phyloP scores from a whole-genome alignment of 2,329 filamentous ascomycete species.

The Xylariaceae sp. region DNA sequence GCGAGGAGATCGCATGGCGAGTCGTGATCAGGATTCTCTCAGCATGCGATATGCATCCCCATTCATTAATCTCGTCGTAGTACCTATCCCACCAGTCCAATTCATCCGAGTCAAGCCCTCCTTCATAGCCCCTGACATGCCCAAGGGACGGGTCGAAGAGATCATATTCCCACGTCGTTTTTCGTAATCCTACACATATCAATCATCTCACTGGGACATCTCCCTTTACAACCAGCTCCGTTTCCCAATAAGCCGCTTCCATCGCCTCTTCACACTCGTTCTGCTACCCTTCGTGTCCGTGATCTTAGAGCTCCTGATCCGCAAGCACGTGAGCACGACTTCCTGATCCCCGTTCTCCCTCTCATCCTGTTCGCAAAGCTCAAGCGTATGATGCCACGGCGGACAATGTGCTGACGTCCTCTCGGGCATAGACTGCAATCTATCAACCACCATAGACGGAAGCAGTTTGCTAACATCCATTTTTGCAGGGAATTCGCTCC shows the following conservation, averaged over 20 bases:
- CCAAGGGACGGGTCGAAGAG: no score
- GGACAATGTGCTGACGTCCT: constrained; percentile 18
- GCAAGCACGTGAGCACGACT: constrained; percentile 18
- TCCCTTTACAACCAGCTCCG: not conserved
- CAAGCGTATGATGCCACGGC: constrained; percentile 19
- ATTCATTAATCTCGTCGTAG: no score
- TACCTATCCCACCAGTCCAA: no score
- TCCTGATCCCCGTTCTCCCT: not conserved
- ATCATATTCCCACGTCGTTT: no score
- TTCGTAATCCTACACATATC: no score
- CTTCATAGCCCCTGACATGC: no score
- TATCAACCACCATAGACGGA: constrained; percentile 21
- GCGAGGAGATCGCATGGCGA: no score
- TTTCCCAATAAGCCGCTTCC: constrained; percentile 7
- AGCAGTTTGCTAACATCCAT: constrained; percentile 19
- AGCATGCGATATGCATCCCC: no score
- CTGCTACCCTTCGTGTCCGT: not conserved
- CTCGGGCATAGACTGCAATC: constrained; percentile 16
- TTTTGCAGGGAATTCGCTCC: constrained; percentile 14
- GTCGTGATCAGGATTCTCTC: no score
- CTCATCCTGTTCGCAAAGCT: constrained; percentile 17
- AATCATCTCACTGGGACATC: no score
- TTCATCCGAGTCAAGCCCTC: no score
- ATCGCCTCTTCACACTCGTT: not conserved
- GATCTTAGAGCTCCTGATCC: constrained; percentile 17